Conservation (phyloP, 1,284 basidiomycete species). For the Sanghuangporus sanghuang region DNA sequence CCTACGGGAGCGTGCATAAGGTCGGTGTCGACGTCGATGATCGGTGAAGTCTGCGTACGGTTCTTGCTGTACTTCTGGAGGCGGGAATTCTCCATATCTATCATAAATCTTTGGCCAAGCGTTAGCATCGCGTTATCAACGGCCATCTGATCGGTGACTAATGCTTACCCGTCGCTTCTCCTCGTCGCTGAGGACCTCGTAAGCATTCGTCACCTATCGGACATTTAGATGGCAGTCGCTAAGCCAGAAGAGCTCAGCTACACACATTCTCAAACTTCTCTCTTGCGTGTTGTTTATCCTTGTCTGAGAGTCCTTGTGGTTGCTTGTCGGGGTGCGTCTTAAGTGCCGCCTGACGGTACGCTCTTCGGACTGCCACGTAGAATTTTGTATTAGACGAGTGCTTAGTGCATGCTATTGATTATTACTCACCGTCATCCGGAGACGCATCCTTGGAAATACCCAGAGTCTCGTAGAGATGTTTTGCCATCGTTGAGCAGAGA, state of each 20-base stretch:
- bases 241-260: background rate
- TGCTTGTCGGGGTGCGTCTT: constrained; percentile 66
- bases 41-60: constrained; percentile 24
- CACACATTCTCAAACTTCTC: constrained; percentile 44
- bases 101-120: constrained; percentile 52
- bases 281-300: constrained; percentile 45
- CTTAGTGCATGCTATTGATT: background rate
- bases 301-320: constrained; percentile 39
- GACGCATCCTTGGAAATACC: constrained; percentile 26
- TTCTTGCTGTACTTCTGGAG: constrained; percentile 36
- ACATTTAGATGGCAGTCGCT: background rate
- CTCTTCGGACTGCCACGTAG: constrained; percentile 45
- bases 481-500: constrained; percentile 8
- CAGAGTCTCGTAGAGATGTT: constrained; percentile 18
- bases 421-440: constrained; percentile 32
- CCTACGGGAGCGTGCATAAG: constrained; percentile 15
- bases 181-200: constrained; percentile 36
- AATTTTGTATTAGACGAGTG: background rate
- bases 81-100: constrained; percentile 64
- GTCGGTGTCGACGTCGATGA: constrained; percentile 27
- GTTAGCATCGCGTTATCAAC: constrained; percentile 28
- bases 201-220: constrained; percentile 36
- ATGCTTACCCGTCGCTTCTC: constrained; percentile 35
- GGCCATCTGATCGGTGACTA: background rate
- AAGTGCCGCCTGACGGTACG: constrained; percentile 54